These are phyloP conservation scores for Aspergillus baeticus DNA, from an alignment of 495 filamentous ascomycete genomes.

Conservation along the genomic window DNA sequence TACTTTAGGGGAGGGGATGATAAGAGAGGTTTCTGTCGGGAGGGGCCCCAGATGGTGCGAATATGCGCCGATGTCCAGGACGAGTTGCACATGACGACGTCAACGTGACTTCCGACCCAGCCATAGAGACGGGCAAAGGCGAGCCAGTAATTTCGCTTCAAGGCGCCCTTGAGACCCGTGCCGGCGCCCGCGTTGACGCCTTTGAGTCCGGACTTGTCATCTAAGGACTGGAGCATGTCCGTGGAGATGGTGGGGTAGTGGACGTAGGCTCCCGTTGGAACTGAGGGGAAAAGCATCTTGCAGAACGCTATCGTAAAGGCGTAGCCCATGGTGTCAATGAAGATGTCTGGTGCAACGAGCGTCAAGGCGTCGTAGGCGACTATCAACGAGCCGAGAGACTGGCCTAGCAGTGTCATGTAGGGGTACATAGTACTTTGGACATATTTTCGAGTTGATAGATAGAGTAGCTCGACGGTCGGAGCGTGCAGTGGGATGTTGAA, in stretches of 20 bases:
- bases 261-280: constrained; percentile 91
- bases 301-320: constrained; percentile 81
- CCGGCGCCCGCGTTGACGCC: constrained; percentile 84
- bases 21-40: constrained; percentile 27
- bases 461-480: constrained; percentile 81
- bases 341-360: constrained; percentile 87
- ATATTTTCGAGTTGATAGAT: constrained; percentile 82
- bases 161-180: constrained; percentile 58
- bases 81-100: constrained; percentile 96
- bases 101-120: constrained; percentile 74
- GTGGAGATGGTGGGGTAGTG: constrained; percentile 98
- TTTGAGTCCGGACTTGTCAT: constrained; percentile 61
- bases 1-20: constrained; percentile 20
- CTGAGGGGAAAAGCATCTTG: constrained; percentile 75
- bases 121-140: constrained; percentile 80
- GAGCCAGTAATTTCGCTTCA: constrained; percentile 82
- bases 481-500: constrained; percentile 92
- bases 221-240: constrained; percentile 88
- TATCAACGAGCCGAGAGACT: constrained; percentile 81
- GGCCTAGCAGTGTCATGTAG: constrained; percentile 90
- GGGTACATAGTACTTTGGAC: constrained; percentile 83
- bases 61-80: constrained; percentile 91
- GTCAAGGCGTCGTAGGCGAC: constrained; percentile 93
- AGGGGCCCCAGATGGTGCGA: constrained; percentile 70
- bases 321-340: constrained; percentile 98